Percentiles rank a stretch among this genome's conserved stretches.
These are phyloP conservation scores for Luvunga scandens DNA, from an alignment of 345 rosid genomes.

Conservation along the genomic window DNA sequence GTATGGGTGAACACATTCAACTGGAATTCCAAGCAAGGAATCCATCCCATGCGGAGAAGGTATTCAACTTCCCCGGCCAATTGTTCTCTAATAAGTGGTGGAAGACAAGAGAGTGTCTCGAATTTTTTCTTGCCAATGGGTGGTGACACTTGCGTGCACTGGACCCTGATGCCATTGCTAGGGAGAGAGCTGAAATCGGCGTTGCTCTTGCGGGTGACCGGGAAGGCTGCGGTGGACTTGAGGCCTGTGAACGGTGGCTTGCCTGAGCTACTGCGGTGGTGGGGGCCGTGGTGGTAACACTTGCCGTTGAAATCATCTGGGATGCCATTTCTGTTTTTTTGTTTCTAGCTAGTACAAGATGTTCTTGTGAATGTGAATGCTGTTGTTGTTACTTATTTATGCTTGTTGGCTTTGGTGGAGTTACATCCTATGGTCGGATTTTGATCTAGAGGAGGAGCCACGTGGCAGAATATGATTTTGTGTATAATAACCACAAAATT, in stretches of 20 bases:
- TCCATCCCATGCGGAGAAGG: slow-evolving; percentile 34
- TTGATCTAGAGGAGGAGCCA: not conserved
- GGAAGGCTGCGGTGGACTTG: too few relatives aligned
- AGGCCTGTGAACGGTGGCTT: slow-evolving; percentile 28
- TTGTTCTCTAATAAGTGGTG: slow-evolving; percentile 16
- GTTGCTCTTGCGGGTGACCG: too few relatives aligned
- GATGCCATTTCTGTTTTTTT: not conserved
- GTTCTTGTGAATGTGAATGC: not conserved
- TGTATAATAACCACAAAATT: not conserved
- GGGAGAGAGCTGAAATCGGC: too few relatives aligned
- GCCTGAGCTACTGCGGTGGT: slow-evolving; percentile 20
- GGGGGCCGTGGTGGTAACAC: slow-evolving; percentile 17
- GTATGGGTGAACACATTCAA: slow-evolving; percentile 3
- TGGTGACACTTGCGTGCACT: too few relatives aligned
- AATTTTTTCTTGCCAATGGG: slow-evolving; percentile 11
- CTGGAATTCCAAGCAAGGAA: slow-evolving; percentile 42
- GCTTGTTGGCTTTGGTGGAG: too few relatives aligned
- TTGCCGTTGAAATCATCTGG: slow-evolving; percentile 20
- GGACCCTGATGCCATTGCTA: too few relatives aligned
- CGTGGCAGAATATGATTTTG: not conserved
- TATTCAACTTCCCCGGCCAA: slow-evolving; percentile 44
- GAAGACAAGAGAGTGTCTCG: slow-evolving; percentile 47
- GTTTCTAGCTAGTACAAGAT: not conserved
- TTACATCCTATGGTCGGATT: not conserved
- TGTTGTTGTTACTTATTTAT: not conserved